Evolutionary conservation across 805 yeast species (phyloP).

Genomic region (Saccharomycopsis fibuligera): DNA sequence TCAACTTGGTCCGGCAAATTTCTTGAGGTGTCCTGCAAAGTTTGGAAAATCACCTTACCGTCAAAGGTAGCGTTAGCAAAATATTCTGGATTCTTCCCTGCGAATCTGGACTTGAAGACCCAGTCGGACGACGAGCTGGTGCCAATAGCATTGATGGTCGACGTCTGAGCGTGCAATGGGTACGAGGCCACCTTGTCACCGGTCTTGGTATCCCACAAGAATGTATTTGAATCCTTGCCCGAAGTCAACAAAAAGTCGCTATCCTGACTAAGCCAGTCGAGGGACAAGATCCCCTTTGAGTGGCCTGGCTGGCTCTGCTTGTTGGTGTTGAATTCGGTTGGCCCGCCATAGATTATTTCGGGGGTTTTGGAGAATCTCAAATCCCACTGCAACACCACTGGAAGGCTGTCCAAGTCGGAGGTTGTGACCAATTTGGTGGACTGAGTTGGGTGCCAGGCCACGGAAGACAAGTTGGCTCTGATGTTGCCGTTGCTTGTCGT

Average conservation of each 20-base stretch:
- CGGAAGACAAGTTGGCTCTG: slow-evolving; percentile 68
- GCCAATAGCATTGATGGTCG: slow-evolving; percentile 21
- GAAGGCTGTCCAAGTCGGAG: slow-evolving; percentile 70
- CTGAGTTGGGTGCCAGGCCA: slow-evolving; percentile 92
- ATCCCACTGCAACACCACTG: slow-evolving; percentile 88
- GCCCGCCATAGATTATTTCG: slow-evolving; percentile 33
- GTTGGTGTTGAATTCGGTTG: slow-evolving; percentile 23
- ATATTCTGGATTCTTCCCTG: slow-evolving; percentile 81
- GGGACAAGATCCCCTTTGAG: slow-evolving; percentile 76
- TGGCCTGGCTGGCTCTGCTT: slow-evolving; percentile 61
- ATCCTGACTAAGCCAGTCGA: slow-evolving; percentile 92
- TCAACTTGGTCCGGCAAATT: slow-evolving; percentile 25
- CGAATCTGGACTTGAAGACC: slow-evolving; percentile 85
- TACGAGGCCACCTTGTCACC: slow-evolving; percentile 76
- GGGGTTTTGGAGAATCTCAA: slow-evolving; percentile 92
- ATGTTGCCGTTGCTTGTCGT: slow-evolving; percentile 35
- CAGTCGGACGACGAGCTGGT: slow-evolving; percentile 70
- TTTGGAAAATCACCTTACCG: slow-evolving; percentile 72
- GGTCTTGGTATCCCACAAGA: slow-evolving; percentile 82
- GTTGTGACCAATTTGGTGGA: slow-evolving; percentile 87
- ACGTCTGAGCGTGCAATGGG: slow-evolving; percentile 36
- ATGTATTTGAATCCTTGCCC: slow-evolving; percentile 84
- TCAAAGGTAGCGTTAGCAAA: slow-evolving; percentile 88
- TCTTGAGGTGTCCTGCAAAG: slow-evolving; percentile 77
- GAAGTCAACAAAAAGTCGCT: slow-evolving; percentile 73